These are phyloP conservation scores for Pugionium dolabratum DNA, from an alignment of 345 rosid genomes.

Conservation along the genomic window DNA sequence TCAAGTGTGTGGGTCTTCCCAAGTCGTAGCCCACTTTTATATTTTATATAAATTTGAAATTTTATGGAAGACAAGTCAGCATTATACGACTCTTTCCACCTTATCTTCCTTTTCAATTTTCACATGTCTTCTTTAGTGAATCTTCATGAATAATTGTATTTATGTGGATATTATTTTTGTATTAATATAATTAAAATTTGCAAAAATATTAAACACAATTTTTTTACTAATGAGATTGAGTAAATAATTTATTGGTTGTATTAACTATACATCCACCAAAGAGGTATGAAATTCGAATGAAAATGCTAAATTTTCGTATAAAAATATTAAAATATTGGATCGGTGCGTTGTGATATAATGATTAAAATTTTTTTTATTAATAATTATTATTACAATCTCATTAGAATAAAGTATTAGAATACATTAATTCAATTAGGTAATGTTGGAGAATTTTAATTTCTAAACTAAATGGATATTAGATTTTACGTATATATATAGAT, in stretches of 20 bases:
- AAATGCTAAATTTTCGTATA: too few relatives aligned
- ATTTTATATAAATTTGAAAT: conserved; percentile 36
- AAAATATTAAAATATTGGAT: too few relatives aligned
- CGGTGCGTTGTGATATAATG: too few relatives aligned
- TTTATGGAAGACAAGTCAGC: conserved; percentile 38
- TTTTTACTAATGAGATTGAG: background rate
- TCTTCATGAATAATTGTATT: conserved; percentile 2
- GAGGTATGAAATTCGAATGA: too few relatives aligned
- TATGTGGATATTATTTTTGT: background rate
- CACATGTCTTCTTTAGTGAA: background rate
- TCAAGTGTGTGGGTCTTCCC: conserved; percentile 41
- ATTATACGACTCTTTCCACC: conserved; percentile 36
- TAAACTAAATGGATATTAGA: background rate
- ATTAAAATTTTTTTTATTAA: too few relatives aligned
- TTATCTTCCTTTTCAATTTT: conserved; percentile 22
- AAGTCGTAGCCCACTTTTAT: conserved; percentile 38
- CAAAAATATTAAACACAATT: background rate
- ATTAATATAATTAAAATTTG: background rate
- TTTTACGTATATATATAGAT: background rate
- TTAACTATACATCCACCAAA: too few relatives aligned
- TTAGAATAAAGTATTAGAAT: too few relatives aligned
- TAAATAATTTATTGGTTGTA: too few relatives aligned
- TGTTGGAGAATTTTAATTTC: too few relatives aligned
- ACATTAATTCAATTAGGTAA: too few relatives aligned
- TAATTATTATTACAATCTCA: too few relatives aligned